phyloP scores from a whole-genome alignment of 1,284 basidiomycete species.

The Puccinia hordei region DNA sequence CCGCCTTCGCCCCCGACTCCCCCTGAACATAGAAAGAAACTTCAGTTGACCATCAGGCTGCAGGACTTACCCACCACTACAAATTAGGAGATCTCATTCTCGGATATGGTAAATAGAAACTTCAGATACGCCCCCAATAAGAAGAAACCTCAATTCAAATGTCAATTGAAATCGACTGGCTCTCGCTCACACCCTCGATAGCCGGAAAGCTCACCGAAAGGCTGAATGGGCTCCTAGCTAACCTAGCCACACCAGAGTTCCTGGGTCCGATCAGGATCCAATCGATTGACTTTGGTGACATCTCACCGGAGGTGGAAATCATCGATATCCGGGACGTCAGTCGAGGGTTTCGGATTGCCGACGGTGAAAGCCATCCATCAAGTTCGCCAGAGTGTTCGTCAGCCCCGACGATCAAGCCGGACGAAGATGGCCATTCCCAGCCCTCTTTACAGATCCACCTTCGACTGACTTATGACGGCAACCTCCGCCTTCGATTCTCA shows the following conservation, averaged over 20 bases:
- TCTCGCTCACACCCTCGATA: conserved; percentile 68
- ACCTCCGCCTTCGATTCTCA: conserved; percentile 69
- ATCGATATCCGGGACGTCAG: conserved; percentile 91
- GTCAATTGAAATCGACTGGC: conserved; percentile 66
- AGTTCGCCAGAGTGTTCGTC: conserved; percentile 49
- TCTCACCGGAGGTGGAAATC: conserved; percentile 80
- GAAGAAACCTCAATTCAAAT: conserved; percentile 55
- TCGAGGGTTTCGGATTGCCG: conserved; percentile 78
- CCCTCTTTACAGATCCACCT: conserved; percentile 62
- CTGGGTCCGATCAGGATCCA: conserved; percentile 86
- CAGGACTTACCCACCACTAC: too few relatives aligned
- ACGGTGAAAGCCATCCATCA: conserved; percentile 70
- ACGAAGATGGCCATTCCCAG: conserved; percentile 50
- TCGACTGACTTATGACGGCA: conserved; percentile 60
- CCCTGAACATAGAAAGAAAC: too few relatives aligned
- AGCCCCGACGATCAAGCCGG: conserved; percentile 15
- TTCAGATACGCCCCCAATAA: not conserved
- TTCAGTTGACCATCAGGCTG: too few relatives aligned
- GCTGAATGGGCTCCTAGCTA: conserved; percentile 77
- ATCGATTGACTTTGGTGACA: conserved; percentile 81
- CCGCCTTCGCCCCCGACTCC: too few relatives aligned
- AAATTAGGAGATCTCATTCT: too few relatives aligned
- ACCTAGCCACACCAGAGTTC: conserved; percentile 77
- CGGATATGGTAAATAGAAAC: not conserved
- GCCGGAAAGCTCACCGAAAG: conserved; percentile 71